These are phyloP conservation scores for Strobilomyces dryophilus DNA, from an alignment of 768 basidiomycete genomes.

Conservation along the genomic window DNA sequence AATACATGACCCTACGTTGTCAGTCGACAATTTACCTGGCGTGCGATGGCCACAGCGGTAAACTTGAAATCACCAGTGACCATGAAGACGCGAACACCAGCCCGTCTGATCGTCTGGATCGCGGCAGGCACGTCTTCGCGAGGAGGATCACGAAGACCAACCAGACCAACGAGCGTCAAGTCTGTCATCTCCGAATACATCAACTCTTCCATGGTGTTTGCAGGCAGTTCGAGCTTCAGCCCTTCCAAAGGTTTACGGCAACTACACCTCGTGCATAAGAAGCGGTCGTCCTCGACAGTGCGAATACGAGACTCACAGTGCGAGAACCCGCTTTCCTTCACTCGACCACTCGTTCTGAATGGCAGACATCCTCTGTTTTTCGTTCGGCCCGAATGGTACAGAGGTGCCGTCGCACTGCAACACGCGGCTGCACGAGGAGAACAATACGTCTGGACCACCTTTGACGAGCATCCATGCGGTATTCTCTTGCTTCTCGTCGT, in stretches of 20 bases:
- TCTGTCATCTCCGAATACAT: slow-evolving; percentile 35
- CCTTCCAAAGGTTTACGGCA: slow-evolving; percentile 28
- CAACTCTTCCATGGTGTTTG: slow-evolving; percentile 34
- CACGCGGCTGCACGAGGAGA: slow-evolving; percentile 35
- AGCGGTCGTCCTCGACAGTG: not conserved
- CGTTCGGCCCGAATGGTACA: slow-evolving; percentile 27
- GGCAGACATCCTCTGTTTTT: slow-evolving; percentile 18
- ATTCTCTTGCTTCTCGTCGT: slow-evolving; percentile 3
- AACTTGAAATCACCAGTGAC: slow-evolving; percentile 54
- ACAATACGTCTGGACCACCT: slow-evolving; percentile 55
- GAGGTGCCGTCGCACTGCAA: slow-evolving; percentile 30
- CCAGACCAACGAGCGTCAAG: slow-evolving; percentile 47
- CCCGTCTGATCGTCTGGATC: slow-evolving; percentile 43
- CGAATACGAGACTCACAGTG: slow-evolving; percentile 28
- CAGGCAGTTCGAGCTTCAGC: slow-evolving; percentile 16
- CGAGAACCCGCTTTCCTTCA: slow-evolving; percentile 51
- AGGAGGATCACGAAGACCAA: slow-evolving; percentile 58
- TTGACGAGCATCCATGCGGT: slow-evolving; percentile 45
- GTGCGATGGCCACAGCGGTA: slow-evolving; percentile 50
- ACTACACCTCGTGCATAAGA: slow-evolving; percentile 5
- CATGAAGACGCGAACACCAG: slow-evolving; percentile 55
- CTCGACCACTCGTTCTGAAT: slow-evolving; percentile 42
- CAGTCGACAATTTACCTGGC: slow-evolving; percentile 33
- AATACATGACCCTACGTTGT: not conserved
- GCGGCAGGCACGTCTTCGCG: slow-evolving; percentile 46